Conservation (phyloP, 1,139 yeast species). For the Sugiyamaella paludigena region DNA sequence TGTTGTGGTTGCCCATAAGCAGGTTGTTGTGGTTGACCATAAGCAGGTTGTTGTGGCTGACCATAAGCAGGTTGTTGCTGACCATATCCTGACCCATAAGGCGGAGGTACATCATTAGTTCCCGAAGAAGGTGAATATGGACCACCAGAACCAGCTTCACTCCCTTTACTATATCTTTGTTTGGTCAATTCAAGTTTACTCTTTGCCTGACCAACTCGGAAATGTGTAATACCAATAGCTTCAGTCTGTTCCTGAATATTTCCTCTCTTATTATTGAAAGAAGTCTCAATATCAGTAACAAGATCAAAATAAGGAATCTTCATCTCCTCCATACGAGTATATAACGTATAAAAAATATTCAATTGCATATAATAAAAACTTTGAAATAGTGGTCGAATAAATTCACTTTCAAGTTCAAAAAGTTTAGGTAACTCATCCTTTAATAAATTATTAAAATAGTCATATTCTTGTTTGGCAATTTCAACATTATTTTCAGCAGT, state of each 20-base stretch:
- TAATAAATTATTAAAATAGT: slow-evolving; percentile 91
- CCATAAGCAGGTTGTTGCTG: slow-evolving; percentile 31
- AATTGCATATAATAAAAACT: slow-evolving; percentile 96
- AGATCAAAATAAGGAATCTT: slow-evolving; percentile 94
- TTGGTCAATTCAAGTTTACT: slow-evolving; percentile 77
- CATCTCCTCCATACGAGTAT: slow-evolving; percentile 89
- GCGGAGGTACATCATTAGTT: slow-evolving; percentile 22
- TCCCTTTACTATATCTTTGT: slow-evolving; percentile 62
- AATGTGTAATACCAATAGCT: slow-evolving; percentile 80
- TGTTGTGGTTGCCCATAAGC: slow-evolving; percentile 24
- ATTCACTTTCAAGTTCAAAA: slow-evolving; percentile 85
- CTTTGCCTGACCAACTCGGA: slow-evolving; percentile 85
- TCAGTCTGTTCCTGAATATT: slow-evolving; percentile 87
- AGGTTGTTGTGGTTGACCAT: slow-evolving; percentile 27
- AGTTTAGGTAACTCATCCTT: slow-evolving; percentile 84
- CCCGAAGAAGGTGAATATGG: slow-evolving; percentile 29
- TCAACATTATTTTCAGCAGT: slow-evolving; percentile 85
- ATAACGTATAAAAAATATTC: slow-evolving; percentile 90
- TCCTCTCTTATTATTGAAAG: slow-evolving; percentile 79
- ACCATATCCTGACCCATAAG: slow-evolving; percentile 36
- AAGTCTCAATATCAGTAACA: slow-evolving; percentile 74
- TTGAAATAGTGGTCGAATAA: slow-evolving; percentile 89
- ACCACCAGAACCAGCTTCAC: slow-evolving; percentile 38
- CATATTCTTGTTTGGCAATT: slow-evolving; percentile 91
- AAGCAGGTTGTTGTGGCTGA: slow-evolving; percentile 22